Percentiles rank a stretch among this genome's conserved stretches.
These are phyloP conservation scores for Datura wrightii DNA, from an alignment of 257 asterid species.

Conservation along the genomic window DNA sequence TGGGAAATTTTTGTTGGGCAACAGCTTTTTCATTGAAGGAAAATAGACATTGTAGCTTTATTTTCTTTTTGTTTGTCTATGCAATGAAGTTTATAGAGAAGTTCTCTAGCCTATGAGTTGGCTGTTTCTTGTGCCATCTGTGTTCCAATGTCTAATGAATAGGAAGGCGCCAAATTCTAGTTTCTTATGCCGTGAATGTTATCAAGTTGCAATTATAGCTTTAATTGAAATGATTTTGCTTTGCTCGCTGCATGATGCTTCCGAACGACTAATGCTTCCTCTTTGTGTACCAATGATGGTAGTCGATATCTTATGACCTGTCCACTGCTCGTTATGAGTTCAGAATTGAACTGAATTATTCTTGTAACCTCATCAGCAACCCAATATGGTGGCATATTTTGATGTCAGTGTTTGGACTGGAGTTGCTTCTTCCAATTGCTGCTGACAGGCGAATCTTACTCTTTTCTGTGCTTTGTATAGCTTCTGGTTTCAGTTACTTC, in stretches of 20 bases:
- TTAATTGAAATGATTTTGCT: not conserved
- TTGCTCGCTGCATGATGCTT: not conserved
- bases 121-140: not conserved
- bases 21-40: not conserved
- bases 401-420: not conserved
- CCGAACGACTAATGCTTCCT: not conserved
- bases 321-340: not conserved
- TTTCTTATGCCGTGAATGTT: not conserved
- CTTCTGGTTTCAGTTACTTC: too few relatives aligned
- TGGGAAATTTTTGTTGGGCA: slow-evolving; percentile 27
- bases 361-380: not conserved
- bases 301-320: not conserved
- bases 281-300: not conserved
- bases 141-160: not conserved
- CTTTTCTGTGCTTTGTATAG: too few relatives aligned
- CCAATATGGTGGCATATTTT: not conserved
- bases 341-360: not conserved
- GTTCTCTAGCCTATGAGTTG: not conserved
- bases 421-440: not conserved
- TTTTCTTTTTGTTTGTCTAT: slow-evolving; percentile 15
- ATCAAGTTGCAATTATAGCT: not conserved
- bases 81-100: not conserved
- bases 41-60: slow-evolving; percentile 18
- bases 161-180: not conserved
- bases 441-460: too few relatives aligned